Percentiles rank a stretch among this genome's conserved stretches.
Conservation (phyloP, 2,329 filamentous ascomycete genomes). For the Colletotrichum sublineola region DNA sequence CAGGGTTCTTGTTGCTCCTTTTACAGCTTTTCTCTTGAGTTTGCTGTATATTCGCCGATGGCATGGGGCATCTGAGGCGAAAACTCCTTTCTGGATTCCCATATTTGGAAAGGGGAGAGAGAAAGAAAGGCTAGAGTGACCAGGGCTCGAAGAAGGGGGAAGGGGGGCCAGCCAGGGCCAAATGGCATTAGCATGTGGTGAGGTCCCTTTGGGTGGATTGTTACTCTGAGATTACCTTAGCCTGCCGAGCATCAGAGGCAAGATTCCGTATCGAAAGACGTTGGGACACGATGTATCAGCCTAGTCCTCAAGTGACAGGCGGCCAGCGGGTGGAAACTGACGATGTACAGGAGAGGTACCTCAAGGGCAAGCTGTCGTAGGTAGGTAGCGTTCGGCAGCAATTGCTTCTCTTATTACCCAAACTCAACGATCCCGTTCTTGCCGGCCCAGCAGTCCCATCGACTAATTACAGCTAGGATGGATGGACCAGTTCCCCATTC, state of each 20-base stretch:
- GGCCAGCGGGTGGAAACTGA: constrained; percentile 6
- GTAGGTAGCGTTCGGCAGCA: neutral
- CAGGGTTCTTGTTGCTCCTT: constrained; percentile 18
- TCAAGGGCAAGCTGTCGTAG: neutral
- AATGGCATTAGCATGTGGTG: constrained; percentile 29
- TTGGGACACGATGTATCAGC: constrained; percentile 13
- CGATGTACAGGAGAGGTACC: constrained; percentile 10
- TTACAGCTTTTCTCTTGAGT: neutral
- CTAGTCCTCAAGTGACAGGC: constrained; percentile 14
- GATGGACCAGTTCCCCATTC: constrained; percentile 6
- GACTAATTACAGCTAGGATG: neutral
- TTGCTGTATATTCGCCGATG: constrained; percentile 3
- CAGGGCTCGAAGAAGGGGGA: neutral
- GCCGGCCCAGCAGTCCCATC: neutral
- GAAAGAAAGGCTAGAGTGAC: neutral
- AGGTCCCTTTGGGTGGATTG: constrained; percentile 21
- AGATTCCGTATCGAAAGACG: constrained; percentile 14
- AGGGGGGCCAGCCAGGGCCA: constrained; percentile 1
- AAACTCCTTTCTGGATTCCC: constrained; percentile 10
- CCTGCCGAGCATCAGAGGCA: constrained; percentile 15
- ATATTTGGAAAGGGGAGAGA: neutral
- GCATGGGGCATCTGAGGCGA: neutral
- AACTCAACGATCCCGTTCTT: constrained; percentile 1
- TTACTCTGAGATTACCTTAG: constrained; percentile 16
- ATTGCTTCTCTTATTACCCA: constrained; percentile 10